Base-by-base conservation (phyloP, 2,329 filamentous ascomycete genomes). In the Penicillium sp. region DNA sequence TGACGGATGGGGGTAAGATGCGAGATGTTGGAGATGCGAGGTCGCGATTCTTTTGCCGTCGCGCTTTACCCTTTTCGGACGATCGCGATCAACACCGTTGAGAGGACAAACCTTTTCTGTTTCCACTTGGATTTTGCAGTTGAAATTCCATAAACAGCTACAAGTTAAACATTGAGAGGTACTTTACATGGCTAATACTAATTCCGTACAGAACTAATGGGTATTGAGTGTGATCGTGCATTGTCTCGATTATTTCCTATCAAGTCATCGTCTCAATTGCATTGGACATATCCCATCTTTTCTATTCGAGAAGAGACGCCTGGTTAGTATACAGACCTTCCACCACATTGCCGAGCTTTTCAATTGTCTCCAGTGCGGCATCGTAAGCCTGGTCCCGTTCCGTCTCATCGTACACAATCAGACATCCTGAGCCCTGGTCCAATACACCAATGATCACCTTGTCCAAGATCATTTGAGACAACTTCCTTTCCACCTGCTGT, bases 391-490 rank as follows among this genome's bases (percentile, higher is more conserved):
- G 84, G 69, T 98, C 93, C 57, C 90, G 81, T 68, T 94, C 85
- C 13, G 87, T 88, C 80, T 98, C 93, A 65, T 98, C 93, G 65
- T 85, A 98, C 61, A 98, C 88, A 70, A 96, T 95, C 68, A 98
- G 78, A 70, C 94, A 97, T 34, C 91, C 91, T n/a, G 89, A 88
- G 43, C 93, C 93, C 73, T 98, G 93, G 69, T 98, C 93, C 61
- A 98, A 75, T 49, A 98, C 93, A 52, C 94, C 93, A 60, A 96
- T 88, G 66, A 98, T 97, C 64, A 97, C 88, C 78, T 96, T 96
- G 76, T 98, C 93, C 52, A 98, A 79, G 65, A 98, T 98, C 94
- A 98, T 98, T 78, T 98, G 94, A 40, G 88, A 94, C 56, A 98
- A 79, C 79, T 98, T 98, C 62, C 90, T 83, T 81, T 98, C 94